phyloP scores from a whole-genome alignment of 805 yeast genomes.

The Pichia nakasei region DNA sequence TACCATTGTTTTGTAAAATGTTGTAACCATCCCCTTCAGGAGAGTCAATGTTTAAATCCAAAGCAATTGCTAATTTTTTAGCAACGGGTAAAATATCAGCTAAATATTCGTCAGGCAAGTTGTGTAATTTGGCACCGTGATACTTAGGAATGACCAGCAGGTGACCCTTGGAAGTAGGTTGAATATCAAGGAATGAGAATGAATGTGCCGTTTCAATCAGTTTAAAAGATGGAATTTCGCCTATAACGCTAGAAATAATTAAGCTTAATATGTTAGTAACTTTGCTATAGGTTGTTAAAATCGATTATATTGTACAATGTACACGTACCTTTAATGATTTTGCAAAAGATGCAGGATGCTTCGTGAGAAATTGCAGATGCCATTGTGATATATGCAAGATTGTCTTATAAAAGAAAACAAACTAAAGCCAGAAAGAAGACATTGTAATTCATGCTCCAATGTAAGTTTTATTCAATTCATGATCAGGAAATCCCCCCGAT shows the following conservation, averaged over 20 bases:
- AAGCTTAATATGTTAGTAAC: not conserved
- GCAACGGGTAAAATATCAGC: slow-evolving; percentile 82
- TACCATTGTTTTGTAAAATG: slow-evolving; percentile 85
- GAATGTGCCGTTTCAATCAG: slow-evolving; percentile 75
- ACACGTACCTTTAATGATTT: slow-evolving; percentile 71
- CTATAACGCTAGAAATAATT: slow-evolving; percentile 34
- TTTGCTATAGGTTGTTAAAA: not conserved
- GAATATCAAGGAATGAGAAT: slow-evolving; percentile 85
- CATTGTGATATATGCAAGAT: too few relatives aligned
- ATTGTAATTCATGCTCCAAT: too few relatives aligned
- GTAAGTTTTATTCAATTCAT: too few relatives aligned
- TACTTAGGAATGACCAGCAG: slow-evolving; percentile 83
- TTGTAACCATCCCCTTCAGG: slow-evolving; percentile 73
- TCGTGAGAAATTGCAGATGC: slow-evolving; percentile 28
- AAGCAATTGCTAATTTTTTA: slow-evolving; percentile 71
- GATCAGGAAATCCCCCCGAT: too few relatives aligned
- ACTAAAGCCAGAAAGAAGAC: too few relatives aligned
- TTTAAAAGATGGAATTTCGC: slow-evolving; percentile 92
- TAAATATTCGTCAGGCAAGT: slow-evolving; percentile 85
- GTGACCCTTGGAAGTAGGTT: slow-evolving; percentile 87
- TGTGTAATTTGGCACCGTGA: slow-evolving; percentile 90
- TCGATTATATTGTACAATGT: not conserved
- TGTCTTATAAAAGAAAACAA: too few relatives aligned
- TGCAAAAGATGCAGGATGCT: slow-evolving; percentile 83
- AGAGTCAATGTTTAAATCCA: slow-evolving; percentile 56